Evolutionary conservation across 805 yeast genomes (phyloP), one percentile per base, ranked within the genome.

Genomic region (Saturnispora gosingensis): DNA sequence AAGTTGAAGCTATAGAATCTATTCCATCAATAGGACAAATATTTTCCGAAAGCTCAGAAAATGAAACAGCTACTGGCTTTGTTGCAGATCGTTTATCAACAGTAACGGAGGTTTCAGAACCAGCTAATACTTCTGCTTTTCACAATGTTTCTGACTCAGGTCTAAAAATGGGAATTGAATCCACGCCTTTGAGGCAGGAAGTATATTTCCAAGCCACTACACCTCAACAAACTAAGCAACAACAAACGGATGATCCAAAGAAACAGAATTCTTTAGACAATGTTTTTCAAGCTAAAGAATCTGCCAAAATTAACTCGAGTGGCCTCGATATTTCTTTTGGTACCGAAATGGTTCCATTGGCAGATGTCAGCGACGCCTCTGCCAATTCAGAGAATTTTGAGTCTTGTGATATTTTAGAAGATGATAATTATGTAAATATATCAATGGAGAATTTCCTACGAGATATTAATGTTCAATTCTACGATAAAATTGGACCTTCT

Each of bases 381-480:
- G 54, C 56, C 0, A 61, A 53, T 24, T 54, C 54, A 35, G 55
- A 60, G 2, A 62, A 58, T 5, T 55, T 55, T 13, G 59, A 58
- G 35, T 55, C 58, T 9, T 61, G 58, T 5, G 58, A 60, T n/a
- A 55, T 57, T 2, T 48, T 54, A 3, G 49, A 50, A 13, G 58
- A 56, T 16, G 66, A 64, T 36, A 59, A 58, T 28, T 63, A 65
- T 44, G 53, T 59, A 4, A 64, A 64, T 38, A 58, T 64, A 2
- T 52, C 68, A 6, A 53, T 65, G 8, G 58, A 60, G 7, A 54
- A 57, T 4, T 66, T 66, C 45, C 53, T 66, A 32, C 54, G 56
- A 9, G 63, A 64, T 38, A 66, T 64, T 2, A 61, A 61, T 38
- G 67, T 65, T 16, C 63, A 61, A 25, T 66, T 66, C 49, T 63